Evolutionary conservation across 495 filamentous ascomycete species (phyloP), one percentile per base, ranked within the genome.

Genomic region (Pyrenula massariospora): DNA sequence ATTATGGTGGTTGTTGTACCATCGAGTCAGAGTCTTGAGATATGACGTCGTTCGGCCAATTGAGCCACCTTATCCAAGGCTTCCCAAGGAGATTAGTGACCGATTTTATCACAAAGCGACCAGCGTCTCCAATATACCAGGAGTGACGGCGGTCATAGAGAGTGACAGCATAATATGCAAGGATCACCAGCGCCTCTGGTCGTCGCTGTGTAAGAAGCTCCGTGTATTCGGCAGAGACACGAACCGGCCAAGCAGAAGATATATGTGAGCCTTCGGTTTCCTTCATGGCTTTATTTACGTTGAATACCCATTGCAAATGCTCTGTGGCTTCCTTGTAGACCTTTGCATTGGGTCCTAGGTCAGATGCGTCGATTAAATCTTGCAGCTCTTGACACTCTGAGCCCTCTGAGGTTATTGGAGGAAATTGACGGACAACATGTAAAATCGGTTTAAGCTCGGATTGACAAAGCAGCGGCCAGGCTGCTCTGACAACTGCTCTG

Each of bases 101-200:
- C 12, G 56, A 48, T 21, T 36, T 22, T 10, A 57, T 47, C 23
- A 57, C 25, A 60, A 59, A 15, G 56, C 59, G 1, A 57, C 73
- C 74, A 1, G 70, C 60, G 50, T 65, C 55, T 2, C 72, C 70
- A 55, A 73, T 63, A 12, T 63, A 55, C 76, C 76, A 78, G 47
- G 58, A 64, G 3, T 63, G 57, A 11, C 68, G 57, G 24, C 56
- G 55, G 12, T 36, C 53, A 61, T 76, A 66, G 36, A 76, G 47
- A 2, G 73, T 19, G 2, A 72, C 65, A 0, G 64, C 64, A 54
- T 68, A 77, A 58, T 71, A 65, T 5, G 70, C 71, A 22, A 77
- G 58, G 1, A 79, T 68, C 10, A 74, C 63, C 21, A 79, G 58
- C 0, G 74, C 73, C 57, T 73, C 71, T 0, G 75, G 68, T 48